A percentile compares a stretch with the other conserved stretches of the same genome.
Evolutionary conservation across 352 stramenopile species (phyloP).

Genomic region (Poterioochromonas sp.): DNA sequence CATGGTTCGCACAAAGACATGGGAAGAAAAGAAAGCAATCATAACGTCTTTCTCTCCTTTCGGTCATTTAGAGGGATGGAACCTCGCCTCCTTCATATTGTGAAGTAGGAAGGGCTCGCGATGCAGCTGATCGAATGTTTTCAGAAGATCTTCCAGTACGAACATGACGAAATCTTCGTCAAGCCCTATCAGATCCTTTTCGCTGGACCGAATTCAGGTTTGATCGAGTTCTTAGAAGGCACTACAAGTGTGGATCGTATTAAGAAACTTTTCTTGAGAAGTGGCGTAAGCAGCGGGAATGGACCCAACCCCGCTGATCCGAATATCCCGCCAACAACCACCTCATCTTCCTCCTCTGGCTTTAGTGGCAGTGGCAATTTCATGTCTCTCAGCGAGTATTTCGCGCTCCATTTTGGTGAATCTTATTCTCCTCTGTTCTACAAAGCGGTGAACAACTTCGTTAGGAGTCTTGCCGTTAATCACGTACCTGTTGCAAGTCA

Average conservation of each 20-base stretch:
- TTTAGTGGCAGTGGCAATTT: no score
- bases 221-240: slow-evolving; percentile 81
- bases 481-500: slow-evolving; percentile 81
- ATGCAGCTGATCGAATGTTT: slow-evolving; percentile 50
- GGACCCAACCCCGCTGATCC: no score
- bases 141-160: slow-evolving; percentile 42
- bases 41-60: slow-evolving; percentile 45
- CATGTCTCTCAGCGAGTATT: slow-evolving; percentile 62
- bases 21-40: not conserved
- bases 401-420: slow-evolving; percentile 60
- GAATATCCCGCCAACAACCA: no score
- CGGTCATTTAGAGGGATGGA: slow-evolving; percentile 54
- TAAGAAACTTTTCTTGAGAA: slow-evolving; percentile 75
- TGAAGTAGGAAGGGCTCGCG: slow-evolving; percentile 59
- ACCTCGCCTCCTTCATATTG: slow-evolving; percentile 58
- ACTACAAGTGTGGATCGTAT: slow-evolving; percentile 73
- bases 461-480: slow-evolving; percentile 88
- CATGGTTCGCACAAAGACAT: slow-evolving; percentile 11
- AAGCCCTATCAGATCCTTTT: slow-evolving; percentile 78
- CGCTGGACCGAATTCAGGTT: slow-evolving; percentile 67
- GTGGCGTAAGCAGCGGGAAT: no score
- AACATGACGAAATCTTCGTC: slow-evolving; percentile 71
- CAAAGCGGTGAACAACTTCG: slow-evolving; percentile 84
- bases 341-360: no score
- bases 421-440: slow-evolving; percentile 53